Evolutionary conservation across 176 grass and related monocot genomes (phyloP).

Genomic region (Eragrostis curvula): DNA sequence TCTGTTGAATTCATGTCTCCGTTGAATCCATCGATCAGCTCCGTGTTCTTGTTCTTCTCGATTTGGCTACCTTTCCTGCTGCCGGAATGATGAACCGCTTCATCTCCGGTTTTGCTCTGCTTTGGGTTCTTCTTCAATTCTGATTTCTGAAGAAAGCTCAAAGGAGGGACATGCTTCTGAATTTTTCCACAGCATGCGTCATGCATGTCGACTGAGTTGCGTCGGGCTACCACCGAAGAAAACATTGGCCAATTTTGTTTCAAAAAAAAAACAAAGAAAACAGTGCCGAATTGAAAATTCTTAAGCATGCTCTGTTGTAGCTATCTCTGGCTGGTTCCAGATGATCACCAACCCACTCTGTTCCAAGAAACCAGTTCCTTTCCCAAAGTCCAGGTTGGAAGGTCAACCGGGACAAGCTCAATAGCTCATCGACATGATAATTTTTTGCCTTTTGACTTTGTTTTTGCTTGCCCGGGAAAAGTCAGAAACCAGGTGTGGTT

Average conservation of each 20-base stretch:
- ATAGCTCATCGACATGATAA: background rate
- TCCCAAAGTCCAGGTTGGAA: background rate
- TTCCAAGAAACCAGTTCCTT: background rate
- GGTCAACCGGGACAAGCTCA: background rate
- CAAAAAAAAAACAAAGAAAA: too few species aligned
- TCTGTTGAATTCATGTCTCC: background rate
- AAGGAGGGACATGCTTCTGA: background rate
- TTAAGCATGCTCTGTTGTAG: background rate
- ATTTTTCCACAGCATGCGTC: background rate
- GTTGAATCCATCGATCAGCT: too few species aligned
- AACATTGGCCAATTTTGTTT: too few species aligned
- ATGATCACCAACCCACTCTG: background rate
- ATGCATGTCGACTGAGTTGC: background rate
- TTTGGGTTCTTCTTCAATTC: background rate
- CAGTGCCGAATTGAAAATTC: background rate
- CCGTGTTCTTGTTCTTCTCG: background rate
- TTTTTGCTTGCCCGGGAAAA: background rate
- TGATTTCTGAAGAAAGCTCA: background rate
- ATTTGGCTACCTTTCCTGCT: background rate
- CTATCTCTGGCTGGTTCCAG: background rate
- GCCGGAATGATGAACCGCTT: background rate
- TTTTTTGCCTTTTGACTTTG: slow-evolving; percentile 8
- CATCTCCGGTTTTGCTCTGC: background rate
- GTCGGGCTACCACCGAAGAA: background rate
- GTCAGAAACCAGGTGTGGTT: background rate